Conservation (phyloP, 495 filamentous ascomycete genomes). For the Sphaerosporella brunnea region DNA sequence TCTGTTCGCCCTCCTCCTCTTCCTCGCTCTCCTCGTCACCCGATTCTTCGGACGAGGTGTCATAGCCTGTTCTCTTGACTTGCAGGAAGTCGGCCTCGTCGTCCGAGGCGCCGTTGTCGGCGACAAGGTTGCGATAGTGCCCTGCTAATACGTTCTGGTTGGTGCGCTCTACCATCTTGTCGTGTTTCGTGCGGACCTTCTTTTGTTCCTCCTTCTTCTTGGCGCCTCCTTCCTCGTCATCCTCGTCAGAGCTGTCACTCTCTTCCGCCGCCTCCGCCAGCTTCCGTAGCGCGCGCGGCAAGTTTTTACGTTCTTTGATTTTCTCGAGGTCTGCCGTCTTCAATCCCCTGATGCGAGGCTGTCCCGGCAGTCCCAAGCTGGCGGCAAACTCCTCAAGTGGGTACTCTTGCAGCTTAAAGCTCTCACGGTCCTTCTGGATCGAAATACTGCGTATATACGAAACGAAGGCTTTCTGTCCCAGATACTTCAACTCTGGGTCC, state of each 20-base stretch:
- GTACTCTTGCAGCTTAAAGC: conserved; percentile 65
- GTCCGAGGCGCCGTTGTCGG: conserved; percentile 35
- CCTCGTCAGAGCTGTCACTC: conserved; percentile 27
- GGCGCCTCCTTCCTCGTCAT: conserved; percentile 16
- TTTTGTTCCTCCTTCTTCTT: conserved; percentile 38
- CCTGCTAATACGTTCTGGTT: conserved; percentile 88
- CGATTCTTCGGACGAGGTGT: conserved; percentile 8
- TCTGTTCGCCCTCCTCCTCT: not conserved
- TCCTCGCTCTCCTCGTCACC: not conserved
- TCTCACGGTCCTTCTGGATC: conserved; percentile 80
- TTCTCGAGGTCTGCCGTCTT: conserved; percentile 54
- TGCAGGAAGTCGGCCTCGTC: conserved; percentile 68
- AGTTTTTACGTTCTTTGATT: conserved; percentile 70
- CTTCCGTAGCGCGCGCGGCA: conserved; percentile 37
- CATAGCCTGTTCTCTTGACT: conserved; percentile 52
- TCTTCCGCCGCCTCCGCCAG: conserved; percentile 37
- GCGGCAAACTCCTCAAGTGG: conserved; percentile 70
- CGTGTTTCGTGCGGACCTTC: conserved; percentile 70
- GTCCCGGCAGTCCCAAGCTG: conserved; percentile 73
- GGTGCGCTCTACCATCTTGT: conserved; percentile 32
- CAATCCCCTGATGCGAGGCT: conserved; percentile 73
- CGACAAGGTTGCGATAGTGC: conserved; percentile 76
- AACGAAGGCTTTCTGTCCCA: conserved; percentile 89
- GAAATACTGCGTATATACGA: conserved; percentile 68
- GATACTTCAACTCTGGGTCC: conserved; percentile 81